phyloP scores from a whole-genome alignment of 2,329 filamentous ascomycete species.

The Penicillium sp. region DNA sequence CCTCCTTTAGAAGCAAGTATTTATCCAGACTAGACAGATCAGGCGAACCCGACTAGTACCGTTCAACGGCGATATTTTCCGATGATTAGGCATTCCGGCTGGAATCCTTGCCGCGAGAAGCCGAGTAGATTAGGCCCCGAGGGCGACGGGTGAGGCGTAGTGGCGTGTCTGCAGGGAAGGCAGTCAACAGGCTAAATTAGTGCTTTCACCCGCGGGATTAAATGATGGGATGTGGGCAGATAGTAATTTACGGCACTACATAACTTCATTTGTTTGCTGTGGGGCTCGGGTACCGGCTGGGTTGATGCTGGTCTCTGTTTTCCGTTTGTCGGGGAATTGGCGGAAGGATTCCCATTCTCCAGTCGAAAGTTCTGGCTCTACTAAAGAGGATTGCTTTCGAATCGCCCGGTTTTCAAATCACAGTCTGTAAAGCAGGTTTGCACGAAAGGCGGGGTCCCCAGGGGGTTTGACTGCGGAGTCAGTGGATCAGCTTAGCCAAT shows the following conservation, averaged over 20 bases:
- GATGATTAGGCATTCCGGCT: not conserved
- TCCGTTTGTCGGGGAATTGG: not conserved
- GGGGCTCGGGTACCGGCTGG: not conserved
- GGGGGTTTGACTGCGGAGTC: not conserved
- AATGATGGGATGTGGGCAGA: not conserved
- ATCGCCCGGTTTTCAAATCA: too few species aligned
- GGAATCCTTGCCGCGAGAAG: not conserved
- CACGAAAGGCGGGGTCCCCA: not conserved
- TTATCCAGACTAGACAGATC: not conserved
- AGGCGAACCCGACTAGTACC: too few species aligned
- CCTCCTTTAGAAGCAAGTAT: too few species aligned
- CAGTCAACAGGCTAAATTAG: constrained; percentile 6
- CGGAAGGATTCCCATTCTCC: not conserved
- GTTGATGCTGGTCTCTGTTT: not conserved
- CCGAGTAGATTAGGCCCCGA: not conserved
- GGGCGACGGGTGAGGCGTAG: constrained; percentile 5
- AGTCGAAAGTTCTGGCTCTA: too few species aligned
- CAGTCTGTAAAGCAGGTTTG: not conserved
- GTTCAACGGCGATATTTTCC: not conserved
- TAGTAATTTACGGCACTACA: too few species aligned
- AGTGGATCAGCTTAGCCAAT: not conserved
- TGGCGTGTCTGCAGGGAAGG: not conserved
- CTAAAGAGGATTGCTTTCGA: too few species aligned
- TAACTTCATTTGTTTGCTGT: not conserved
- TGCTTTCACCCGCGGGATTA: not conserved